Evolutionary conservation across 305 asterid species (phyloP), one percentile per base, ranked within the genome.

Genomic region (Fraxinus angustifolia): DNA sequence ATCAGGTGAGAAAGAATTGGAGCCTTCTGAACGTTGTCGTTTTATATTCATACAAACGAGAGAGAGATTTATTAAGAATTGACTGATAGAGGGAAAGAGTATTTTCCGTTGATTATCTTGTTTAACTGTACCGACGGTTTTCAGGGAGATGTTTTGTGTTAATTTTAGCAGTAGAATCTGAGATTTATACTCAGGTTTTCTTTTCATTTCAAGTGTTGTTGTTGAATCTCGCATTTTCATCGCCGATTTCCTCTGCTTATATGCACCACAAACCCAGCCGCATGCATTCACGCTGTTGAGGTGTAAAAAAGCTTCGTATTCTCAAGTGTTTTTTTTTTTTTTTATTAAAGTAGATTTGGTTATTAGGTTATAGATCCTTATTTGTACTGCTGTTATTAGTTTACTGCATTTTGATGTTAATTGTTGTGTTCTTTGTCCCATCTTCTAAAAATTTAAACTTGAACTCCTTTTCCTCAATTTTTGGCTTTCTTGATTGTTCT

Each of bases 81-180:
- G 34, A 65, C 72, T 26, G 73, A 60, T 50, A 11, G 88, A 67
- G 78, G 0, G n/a, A 30, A 30, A 75, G 73, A 72, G 85, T 83
- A 76, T 77, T 80, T 79, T 79, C 73, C 78, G 78, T 77, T 78
- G 58, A 30, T 70, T 73, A 23, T 58, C 73, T 62, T 11, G 75
- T 38, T n/a, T 76, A 73, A 77, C 82, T 75, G 45, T 76, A 75
- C 45, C 88, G 79, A 42, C 90, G 88, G 80, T 71, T 85, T 76
- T 1, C 19, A 65, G 62, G 85, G 78, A 79, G 53, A 75, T 84
- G 83, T 84, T 80, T 81, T 77, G 34, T 72, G 28, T 58, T 80
- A 71, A 36, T 53, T 19, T 50, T 73, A 34, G 30, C 62, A 62
- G 77, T 73, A 76, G 33, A 26, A 65, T 65, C 35, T 26, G 72